Evolutionary conservation across 2,329 filamentous ascomycete species (phyloP).

Genomic region (Myotisia sp.): DNA sequence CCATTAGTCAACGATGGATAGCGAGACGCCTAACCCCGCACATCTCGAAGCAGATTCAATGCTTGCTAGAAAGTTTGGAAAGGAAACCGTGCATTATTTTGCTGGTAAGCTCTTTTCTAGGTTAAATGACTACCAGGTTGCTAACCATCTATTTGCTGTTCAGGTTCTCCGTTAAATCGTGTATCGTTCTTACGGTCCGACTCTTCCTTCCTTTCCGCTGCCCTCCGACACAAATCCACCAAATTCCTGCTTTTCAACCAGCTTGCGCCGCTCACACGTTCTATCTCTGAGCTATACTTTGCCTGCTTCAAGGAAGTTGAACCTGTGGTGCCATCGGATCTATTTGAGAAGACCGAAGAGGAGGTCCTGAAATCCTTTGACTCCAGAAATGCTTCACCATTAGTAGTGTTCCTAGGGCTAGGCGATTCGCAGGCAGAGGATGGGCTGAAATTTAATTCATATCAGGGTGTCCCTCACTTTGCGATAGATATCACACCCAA

Average conservation of each 20-base stretch:
- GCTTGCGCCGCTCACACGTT: conserved; percentile 56
- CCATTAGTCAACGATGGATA: no score
- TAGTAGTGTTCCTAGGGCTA: conserved; percentile 73
- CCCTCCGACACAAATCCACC: conserved; percentile 33
- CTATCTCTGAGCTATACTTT: conserved; percentile 50
- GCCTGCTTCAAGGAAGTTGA: conserved; percentile 55
- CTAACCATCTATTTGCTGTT: background rate
- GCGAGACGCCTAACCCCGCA: conserved; percentile 39
- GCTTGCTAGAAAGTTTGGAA: conserved; percentile 35
- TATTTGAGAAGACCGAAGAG: conserved; percentile 58
- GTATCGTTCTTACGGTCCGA: conserved; percentile 37
- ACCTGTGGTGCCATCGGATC: conserved; percentile 54
- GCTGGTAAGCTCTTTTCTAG: conserved; percentile 25
- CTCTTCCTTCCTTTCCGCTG: conserved; percentile 34
- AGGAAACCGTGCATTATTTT: conserved; percentile 39
- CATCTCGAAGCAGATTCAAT: conserved; percentile 46
- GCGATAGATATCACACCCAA: conserved; percentile 75
- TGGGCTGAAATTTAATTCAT: conserved; percentile 38
- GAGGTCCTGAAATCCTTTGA: conserved; percentile 60
- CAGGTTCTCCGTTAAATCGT: conserved; percentile 37
- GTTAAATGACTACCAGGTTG: background rate
- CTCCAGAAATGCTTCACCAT: conserved; percentile 50
- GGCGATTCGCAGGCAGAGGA: conserved; percentile 46
- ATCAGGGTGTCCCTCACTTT: conserved; percentile 71
- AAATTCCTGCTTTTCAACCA: conserved; percentile 66